Conservation (phyloP, 2,329 filamentous ascomycete species). For the Aspergillus japonicus region DNA sequence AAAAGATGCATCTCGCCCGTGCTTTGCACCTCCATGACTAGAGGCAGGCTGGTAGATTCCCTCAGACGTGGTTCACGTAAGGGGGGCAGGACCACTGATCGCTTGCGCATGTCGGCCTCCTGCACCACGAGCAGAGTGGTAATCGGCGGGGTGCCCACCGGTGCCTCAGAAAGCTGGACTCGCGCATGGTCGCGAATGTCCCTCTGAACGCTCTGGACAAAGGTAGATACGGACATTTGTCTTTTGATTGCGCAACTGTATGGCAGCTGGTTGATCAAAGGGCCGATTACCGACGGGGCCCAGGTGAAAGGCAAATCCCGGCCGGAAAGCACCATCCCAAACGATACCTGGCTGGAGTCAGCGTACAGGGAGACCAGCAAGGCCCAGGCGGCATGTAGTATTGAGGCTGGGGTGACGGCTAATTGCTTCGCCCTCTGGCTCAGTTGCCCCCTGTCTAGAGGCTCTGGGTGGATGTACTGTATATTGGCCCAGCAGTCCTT, state of each 20-base stretch:
- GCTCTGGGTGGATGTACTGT: neutral
- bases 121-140: too few relatives aligned
- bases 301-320: conserved; percentile 9
- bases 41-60: too few relatives aligned
- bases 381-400: conserved; percentile 11
- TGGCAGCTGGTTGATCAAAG: conserved; percentile 35
- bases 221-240: neutral
- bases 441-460: neutral
- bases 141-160: too few relatives aligned
- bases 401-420: conserved; percentile 3
- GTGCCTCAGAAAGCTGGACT: neutral
- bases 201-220: neutral
- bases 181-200: neutral
- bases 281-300: conserved; percentile 31
- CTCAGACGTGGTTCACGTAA: too few relatives aligned
- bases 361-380: conserved; percentile 2
- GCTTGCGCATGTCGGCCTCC: too few relatives aligned
- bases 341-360: conserved; percentile 1
- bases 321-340: conserved; percentile 11
- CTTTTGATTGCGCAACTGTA: conserved; percentile 19
- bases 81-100: too few relatives aligned
- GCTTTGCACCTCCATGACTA: too few relatives aligned
- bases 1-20: too few relatives aligned
- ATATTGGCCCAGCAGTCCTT: neutral
- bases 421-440: neutral